Evolutionary conservation across 306 rosid species (phyloP), one percentile per base, ranked within the genome.

Genomic region (Alnus rubra): DNA sequence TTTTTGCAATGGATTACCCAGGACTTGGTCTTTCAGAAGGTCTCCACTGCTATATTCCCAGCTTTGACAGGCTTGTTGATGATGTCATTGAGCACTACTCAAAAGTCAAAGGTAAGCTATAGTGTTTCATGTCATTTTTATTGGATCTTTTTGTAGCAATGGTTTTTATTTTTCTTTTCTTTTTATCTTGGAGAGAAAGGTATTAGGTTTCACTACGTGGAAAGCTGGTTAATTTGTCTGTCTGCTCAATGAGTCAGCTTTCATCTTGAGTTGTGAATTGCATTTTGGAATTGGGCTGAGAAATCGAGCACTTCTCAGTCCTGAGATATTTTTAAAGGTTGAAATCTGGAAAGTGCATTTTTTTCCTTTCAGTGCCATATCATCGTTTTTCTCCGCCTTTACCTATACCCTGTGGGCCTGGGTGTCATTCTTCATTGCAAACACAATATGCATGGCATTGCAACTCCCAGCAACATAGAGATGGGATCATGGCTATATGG

Each of bases 21-120:
- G 99, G 99, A 59, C 90, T 95, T 67, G 99, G 99, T 71, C 98
- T 95, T 79, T 95, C 99, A 49, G 94, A 90, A 83, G 99, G 99
- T 76, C 98, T 95, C 37, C 99, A 95, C 81, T 49, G 93, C 83
- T 83, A 81, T 83, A 84, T 95, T 82, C 86, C 88, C 13, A 86
- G 90, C 87, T 95, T 95, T 51, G 86, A 95, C 81, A 48, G 30
- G 69, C 91, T 92, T 60, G 97, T 92, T 68, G 93, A 91, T 78
- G 91, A 87, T 84, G 97, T 87, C 80, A 88, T 91, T 65, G 99
- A 93, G 87, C 94, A 87, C 47, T 95, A 80, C 82, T 81, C 91
- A 31, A 95, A 90, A 84, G 79, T 95, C 67, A 93, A 86, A 93
- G 97, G 98, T 94, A 51, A 30, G 83, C 65, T 68, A 60, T 45